Percentiles rank a stretch among this genome's conserved stretches.
Evolutionary conservation across 2,329 filamentous ascomycete species (phyloP).

Genomic region (Diaporthe australafricana): DNA sequence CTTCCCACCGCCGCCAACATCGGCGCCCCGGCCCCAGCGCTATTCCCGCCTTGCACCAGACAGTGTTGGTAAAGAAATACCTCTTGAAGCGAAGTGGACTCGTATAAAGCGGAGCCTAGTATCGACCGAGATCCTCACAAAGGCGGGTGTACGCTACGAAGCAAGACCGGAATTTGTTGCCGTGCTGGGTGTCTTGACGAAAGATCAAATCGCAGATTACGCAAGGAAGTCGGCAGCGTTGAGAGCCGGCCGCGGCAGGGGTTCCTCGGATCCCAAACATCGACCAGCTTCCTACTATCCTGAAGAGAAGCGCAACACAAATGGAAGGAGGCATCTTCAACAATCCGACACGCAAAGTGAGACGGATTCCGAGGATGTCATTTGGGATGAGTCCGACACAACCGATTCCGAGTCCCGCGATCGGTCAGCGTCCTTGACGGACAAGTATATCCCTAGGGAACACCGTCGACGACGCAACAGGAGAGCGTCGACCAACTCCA

Average conservation of each 20-base stretch:
- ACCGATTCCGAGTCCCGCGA: slow-evolving; percentile 40
- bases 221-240: slow-evolving; percentile 62
- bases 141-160: slow-evolving; percentile 69
- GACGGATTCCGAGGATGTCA: slow-evolving; percentile 40
- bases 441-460: slow-evolving; percentile 35
- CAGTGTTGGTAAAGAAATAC: slow-evolving; percentile 66
- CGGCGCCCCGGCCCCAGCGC: slow-evolving; percentile 40
- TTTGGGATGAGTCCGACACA: slow-evolving; percentile 47
- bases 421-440: slow-evolving; percentile 35
- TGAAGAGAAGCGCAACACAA: slow-evolving; percentile 23
- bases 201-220: slow-evolving; percentile 63
- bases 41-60: slow-evolving; percentile 64
- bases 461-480: slow-evolving; percentile 38
- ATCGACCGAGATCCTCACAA: slow-evolving; percentile 67
- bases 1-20: slow-evolving; percentile 39
- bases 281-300: slow-evolving; percentile 7
- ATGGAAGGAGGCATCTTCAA: slow-evolving; percentile 27
- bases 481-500: slow-evolving; percentile 50
- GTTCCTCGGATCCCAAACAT: slow-evolving; percentile 34
- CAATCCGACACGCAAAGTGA: slow-evolving; percentile 38
- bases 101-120: slow-evolving; percentile 66
- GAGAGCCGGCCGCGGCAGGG: slow-evolving; percentile 52
- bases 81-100: slow-evolving; percentile 69
- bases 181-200: slow-evolving; percentile 65
- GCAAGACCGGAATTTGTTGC: slow-evolving; percentile 71